A percentile compares a stretch with the other conserved stretches of the same genome.
Evolutionary conservation across 768 basidiomycete species (phyloP).

Genomic region (Psilocybe tampanensis): DNA sequence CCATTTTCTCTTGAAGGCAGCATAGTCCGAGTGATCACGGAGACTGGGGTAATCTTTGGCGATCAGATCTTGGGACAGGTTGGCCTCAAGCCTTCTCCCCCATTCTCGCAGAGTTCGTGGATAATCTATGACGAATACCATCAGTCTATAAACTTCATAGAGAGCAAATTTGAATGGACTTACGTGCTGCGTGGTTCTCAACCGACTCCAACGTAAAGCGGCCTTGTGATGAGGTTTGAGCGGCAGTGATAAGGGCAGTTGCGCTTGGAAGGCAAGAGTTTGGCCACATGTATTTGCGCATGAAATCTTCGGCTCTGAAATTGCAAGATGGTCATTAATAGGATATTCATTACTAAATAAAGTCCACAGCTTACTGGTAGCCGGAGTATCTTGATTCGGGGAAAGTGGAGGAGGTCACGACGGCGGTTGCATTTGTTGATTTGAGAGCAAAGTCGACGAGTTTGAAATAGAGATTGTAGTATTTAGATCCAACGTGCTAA

Average conservation of each 20-base stretch:
- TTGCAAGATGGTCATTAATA: slow-evolving; percentile 5
- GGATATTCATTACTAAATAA: not conserved
- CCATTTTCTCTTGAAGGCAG: slow-evolving; percentile 81
- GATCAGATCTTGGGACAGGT: slow-evolving; percentile 60
- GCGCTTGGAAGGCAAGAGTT: slow-evolving; percentile 88
- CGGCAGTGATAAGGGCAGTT: slow-evolving; percentile 75
- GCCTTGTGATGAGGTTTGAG: slow-evolving; percentile 68
- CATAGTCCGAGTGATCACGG: slow-evolving; percentile 56
- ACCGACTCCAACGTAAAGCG: slow-evolving; percentile 84
- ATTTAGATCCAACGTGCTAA: slow-evolving; percentile 54
- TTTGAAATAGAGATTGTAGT: slow-evolving; percentile 73
- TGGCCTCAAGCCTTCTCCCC: slow-evolving; percentile 74
- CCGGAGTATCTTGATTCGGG: slow-evolving; percentile 67
- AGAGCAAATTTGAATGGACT: slow-evolving; percentile 26
- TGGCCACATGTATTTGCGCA: slow-evolving; percentile 89
- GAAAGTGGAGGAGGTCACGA: slow-evolving; percentile 72
- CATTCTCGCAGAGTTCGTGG: slow-evolving; percentile 93
- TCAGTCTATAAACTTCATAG: slow-evolving; percentile 8
- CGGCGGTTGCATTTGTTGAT: slow-evolving; percentile 62
- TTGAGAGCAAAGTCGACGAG: slow-evolving; percentile 81
- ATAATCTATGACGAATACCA: slow-evolving; percentile 54
- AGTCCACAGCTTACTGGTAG: slow-evolving; percentile 59
- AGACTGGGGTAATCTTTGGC: slow-evolving; percentile 62
- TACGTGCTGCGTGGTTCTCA: slow-evolving; percentile 82
- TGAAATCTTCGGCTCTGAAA: slow-evolving; percentile 74